Evolutionary conservation across 495 filamentous ascomycete species (phyloP), one percentile per base, ranked within the genome.

Genomic region (Penicillium argentinense): DNA sequence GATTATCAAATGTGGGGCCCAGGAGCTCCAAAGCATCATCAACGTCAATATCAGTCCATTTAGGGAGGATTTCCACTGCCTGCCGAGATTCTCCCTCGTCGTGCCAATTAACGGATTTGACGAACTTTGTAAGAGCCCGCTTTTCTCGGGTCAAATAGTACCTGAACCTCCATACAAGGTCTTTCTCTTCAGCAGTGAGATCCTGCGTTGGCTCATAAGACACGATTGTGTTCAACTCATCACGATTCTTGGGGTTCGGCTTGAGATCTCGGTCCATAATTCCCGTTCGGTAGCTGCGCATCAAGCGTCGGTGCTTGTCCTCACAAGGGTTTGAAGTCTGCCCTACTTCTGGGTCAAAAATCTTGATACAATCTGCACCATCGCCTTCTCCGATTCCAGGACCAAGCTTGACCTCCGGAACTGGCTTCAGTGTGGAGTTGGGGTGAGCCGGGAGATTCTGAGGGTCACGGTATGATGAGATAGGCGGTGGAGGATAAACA

Each of bases 41-140:
- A 13, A 97, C 88, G 56, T 97, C 95, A 46, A 97, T 93, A 39
- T 96, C 91, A 0, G 89, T 95, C 93, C 93, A 99, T 63, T 90
- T 92, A 1, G 88, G 80, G 9, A 99, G 76, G 5, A 99, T 81
- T 43, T 91, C 88, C 7, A 92, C 87, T 6, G 91, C 92, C 67
- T 96, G 89, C 37, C 85, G 85, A 18, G 86, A 77, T 72, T 99
- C 93, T 33, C 82, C 80, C n/a, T 74, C 74, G 63, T 97, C 92
- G 13, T 81, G 81, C 93, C 93, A 99, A 42, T 89, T 86, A 26
- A 96, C 92, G 1, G 89, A 95, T 66, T 97, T 97, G 56, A 97
- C 89, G 52, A 99, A 96, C 57, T 99, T 99, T 17, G 93, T 97
- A 28, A 97, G 73, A 2, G 92, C 93, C 49, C 88, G 79, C 68